Base-by-base conservation (phyloP, 305 asterid species). In the Plantago lanceolata region DNA sequence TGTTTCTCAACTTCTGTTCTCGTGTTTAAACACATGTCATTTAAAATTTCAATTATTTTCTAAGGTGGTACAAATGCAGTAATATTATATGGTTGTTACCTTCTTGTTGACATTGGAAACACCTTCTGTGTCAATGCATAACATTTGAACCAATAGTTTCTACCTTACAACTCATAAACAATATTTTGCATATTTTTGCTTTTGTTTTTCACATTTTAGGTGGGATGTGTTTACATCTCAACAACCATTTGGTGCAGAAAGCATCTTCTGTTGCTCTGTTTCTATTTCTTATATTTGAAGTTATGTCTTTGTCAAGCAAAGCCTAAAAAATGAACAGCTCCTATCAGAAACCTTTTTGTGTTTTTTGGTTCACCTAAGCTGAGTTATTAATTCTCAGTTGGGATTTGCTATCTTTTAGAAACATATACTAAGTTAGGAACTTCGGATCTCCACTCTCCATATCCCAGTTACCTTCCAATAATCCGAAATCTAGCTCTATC, bases 241-340 rank as follows among this genome's bases (percentile, higher is more conserved):
- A 84, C 95, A 57, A 82, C 85, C 73, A 70, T 79, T 77, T 80
- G 95, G 97, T 85, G 86, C 72, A 79, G 72, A 68, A 58, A 68
- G 70, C 73, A 64, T 40, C 48, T 43, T 47, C 63, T 44, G 68
- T 71, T 33, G 9, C 40, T 33, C 40, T 33, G 11, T 63, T 65
- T 65, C 48, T 64, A 20, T 81, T 71, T 63, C 84, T 80, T 80
- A 48, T 35, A 64, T 57, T 57, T 65, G 70, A 80, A 77, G 82
- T 29, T 72, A 80, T 71, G 69, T 48, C 78, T 70, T 69, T 31
- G 29, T 67, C 71, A 76, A 82, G 78, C 81, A 76, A 73, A 67
- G 54, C 62, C 72, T 48, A 65, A 63, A 52, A 59, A 52, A 45
- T 19, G 48, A 7, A 60, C 19, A 60, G 20, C 58, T 60, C 53